phyloP scores from a whole-genome alignment of 2,329 filamentous ascomycete species.

The Sporothrix humicola region DNA sequence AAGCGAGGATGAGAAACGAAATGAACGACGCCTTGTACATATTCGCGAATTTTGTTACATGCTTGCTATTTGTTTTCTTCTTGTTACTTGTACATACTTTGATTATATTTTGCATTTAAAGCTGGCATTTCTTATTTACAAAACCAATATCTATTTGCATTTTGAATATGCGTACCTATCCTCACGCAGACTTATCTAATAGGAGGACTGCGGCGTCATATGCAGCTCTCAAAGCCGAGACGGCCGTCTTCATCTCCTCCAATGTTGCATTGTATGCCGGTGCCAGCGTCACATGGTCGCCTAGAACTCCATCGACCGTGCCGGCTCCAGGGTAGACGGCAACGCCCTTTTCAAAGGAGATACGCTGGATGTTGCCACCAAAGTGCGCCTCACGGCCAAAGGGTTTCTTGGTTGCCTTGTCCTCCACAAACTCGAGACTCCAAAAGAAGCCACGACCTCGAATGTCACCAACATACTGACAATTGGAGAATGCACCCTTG shows the following conservation, averaged over 20 bases:
- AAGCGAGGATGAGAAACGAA: neutral
- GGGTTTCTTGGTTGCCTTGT: conserved; percentile 43
- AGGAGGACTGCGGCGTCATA: conserved; percentile 7
- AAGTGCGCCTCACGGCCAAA: conserved; percentile 44
- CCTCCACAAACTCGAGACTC: conserved; percentile 52
- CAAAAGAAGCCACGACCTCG: conserved; percentile 65
- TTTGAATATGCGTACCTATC: too few relatives aligned
- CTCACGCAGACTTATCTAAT: neutral
- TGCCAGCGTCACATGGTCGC: conserved; percentile 72
- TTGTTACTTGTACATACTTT: neutral
- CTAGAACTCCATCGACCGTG: conserved; percentile 61
- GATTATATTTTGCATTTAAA: neutral
- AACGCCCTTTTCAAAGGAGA: conserved; percentile 43
- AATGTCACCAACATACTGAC: conserved; percentile 61
- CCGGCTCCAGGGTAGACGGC: conserved; percentile 67
- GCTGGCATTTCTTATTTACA: neutral
- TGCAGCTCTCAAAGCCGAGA: conserved; percentile 56
- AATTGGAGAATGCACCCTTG: conserved; percentile 44
- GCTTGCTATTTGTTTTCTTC: neutral
- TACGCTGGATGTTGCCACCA: conserved; percentile 43
- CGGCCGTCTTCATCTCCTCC: conserved; percentile 58
- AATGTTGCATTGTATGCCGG: conserved; percentile 68
- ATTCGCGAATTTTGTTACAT: neutral
- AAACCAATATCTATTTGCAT: neutral
- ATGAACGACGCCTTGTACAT: neutral